phyloP scores from a whole-genome alignment of 1,284 basidiomycete species.

The Naganishia sp. region DNA sequence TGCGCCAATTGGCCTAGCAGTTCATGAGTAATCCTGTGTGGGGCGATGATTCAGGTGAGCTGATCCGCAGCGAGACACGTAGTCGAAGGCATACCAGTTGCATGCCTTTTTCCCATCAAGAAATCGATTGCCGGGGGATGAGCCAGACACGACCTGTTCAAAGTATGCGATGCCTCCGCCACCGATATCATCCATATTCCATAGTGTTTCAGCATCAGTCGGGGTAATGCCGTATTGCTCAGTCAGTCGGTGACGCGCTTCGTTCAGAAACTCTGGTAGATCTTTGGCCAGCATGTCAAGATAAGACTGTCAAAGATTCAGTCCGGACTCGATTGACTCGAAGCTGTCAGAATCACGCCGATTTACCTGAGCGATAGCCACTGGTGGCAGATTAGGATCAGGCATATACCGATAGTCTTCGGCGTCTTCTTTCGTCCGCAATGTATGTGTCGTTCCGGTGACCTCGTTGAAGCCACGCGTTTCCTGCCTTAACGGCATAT shows the following conservation, averaged over 20 bases:
- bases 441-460: constrained; percentile 72
- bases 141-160: constrained; percentile 61
- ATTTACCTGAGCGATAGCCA: constrained; percentile 61
- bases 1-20: constrained; percentile 73
- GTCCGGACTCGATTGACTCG: not conserved
- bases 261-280: constrained; percentile 78
- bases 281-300: constrained; percentile 60
- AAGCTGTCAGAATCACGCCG: not conserved
- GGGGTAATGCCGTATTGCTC: constrained; percentile 61
- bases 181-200: constrained; percentile 64
- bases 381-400: constrained; percentile 84
- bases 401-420: constrained; percentile 99
- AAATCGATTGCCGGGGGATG: constrained; percentile 26
- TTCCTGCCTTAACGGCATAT: constrained; percentile 63
- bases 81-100: constrained; percentile 70
- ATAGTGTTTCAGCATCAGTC: constrained; percentile 73
- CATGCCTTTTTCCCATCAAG: constrained; percentile 63
- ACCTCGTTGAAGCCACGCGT: constrained; percentile 89
- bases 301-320: constrained; percentile 58
- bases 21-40: constrained; percentile 77
- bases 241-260: constrained; percentile 64
- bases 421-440: constrained; percentile 89
- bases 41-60: constrained; percentile 5
- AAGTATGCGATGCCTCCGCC: constrained; percentile 69
- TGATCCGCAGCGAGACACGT: not conserved